A percentile compares a stretch with the other conserved stretches of the same genome.
These are phyloP conservation scores for Crithidia fasciculata DNA, from an alignment of 208 protist genomes.

Conservation along the genomic window DNA sequence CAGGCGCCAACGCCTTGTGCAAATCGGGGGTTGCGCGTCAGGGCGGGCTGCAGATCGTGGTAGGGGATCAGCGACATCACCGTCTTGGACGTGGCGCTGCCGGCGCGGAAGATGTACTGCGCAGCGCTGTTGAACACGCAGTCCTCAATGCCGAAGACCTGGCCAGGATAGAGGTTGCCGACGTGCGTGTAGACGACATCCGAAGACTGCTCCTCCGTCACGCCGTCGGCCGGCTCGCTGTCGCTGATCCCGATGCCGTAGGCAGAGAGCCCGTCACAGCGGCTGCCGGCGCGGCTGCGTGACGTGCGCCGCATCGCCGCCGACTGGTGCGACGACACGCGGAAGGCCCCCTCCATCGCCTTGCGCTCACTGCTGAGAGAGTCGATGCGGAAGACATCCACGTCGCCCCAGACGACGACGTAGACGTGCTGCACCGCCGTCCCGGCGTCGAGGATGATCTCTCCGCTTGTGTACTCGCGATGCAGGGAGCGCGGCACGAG, in stretches of 20 bases:
- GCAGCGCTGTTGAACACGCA: slow-evolving; percentile 67
- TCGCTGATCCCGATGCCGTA: slow-evolving; percentile 14
- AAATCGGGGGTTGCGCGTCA: slow-evolving; percentile 60
- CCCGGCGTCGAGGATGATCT: slow-evolving; percentile 52
- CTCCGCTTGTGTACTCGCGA: slow-evolving; percentile 71
- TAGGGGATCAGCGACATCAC: slow-evolving; percentile 72
- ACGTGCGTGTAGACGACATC: slow-evolving; percentile 55
- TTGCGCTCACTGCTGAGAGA: slow-evolving; percentile 31
- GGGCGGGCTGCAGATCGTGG: slow-evolving; percentile 36
- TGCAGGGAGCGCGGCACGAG: slow-evolving; percentile 54
- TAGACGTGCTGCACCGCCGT: slow-evolving; percentile 50
- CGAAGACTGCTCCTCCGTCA: slow-evolving; percentile 2
- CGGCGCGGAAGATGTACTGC: slow-evolving; percentile 59
- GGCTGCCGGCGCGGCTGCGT: not conserved
- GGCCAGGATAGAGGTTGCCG: slow-evolving; percentile 56
- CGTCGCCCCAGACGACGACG: slow-evolving; percentile 73
- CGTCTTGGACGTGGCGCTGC: slow-evolving; percentile 53
- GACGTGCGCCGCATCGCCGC: slow-evolving; percentile 3
- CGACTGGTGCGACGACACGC: slow-evolving; percentile 28
- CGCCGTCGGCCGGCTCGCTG: slow-evolving; percentile 9
- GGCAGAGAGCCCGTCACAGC: not conserved
- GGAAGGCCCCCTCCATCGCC: slow-evolving; percentile 39
- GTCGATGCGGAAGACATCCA: slow-evolving; percentile 69
- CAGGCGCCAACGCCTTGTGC: slow-evolving; percentile 66
- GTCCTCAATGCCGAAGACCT: slow-evolving; percentile 76